Percentiles rank a stretch among this genome's conserved stretches.
Evolutionary conservation across 306 rosid species (phyloP).

Genomic region (Alnus glutinosa): DNA sequence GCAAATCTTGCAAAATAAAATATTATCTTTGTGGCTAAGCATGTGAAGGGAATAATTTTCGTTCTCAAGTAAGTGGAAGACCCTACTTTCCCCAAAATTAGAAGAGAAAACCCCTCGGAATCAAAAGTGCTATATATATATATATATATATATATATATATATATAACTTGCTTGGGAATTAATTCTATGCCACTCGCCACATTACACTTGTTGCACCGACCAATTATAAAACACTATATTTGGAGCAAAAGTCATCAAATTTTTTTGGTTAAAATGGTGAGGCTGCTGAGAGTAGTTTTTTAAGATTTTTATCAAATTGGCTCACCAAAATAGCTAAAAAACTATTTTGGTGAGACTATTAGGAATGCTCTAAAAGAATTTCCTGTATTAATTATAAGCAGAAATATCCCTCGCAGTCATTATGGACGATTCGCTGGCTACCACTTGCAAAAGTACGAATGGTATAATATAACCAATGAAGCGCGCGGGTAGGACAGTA

Average conservation of each 20-base stretch:
- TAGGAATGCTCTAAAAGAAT: too few species aligned
- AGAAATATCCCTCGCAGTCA: background rate
- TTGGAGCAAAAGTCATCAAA: background rate
- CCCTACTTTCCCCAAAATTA: too few species aligned
- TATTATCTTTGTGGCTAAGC: background rate
- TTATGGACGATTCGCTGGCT: background rate
- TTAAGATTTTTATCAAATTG: too few species aligned
- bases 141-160: too few species aligned
- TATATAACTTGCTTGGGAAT: background rate
- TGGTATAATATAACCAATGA: background rate
- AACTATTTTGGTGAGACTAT: too few species aligned
- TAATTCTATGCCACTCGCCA: background rate
- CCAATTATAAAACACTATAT: background rate
- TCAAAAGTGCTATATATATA: too few species aligned
- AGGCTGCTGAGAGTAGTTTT: too few species aligned
- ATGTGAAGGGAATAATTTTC: background rate
- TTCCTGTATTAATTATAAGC: background rate
- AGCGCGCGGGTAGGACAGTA: too few species aligned
- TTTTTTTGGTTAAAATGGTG: too few species aligned
- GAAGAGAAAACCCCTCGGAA: background rate
- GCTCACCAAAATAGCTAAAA: too few species aligned
- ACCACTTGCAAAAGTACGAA: background rate
- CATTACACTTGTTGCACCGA: background rate
- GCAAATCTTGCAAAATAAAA: too few species aligned
- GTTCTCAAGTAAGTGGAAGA: background rate